phyloP scores from a whole-genome alignment of 768 basidiomycete species.

The Boletus fagicola region DNA sequence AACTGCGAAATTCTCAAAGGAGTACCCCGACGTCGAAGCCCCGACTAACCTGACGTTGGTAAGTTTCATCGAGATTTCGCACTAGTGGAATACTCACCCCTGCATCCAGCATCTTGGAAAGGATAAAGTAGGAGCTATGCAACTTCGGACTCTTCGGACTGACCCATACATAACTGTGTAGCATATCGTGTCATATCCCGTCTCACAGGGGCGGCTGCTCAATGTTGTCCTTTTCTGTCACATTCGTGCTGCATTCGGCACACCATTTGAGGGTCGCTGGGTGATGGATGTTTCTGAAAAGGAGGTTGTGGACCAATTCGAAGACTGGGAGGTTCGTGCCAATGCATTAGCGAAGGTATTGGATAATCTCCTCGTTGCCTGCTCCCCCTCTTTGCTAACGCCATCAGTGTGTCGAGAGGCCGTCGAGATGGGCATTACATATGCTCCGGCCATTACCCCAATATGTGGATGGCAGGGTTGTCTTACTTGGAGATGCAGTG shows the following conservation, averaged over 20 bases:
- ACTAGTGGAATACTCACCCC: not conserved
- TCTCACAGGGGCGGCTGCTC: conserved; percentile 36
- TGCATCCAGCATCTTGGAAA: conserved; percentile 26
- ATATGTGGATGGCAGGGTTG: conserved; percentile 40
- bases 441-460: conserved; percentile 38
- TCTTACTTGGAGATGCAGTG: conserved; percentile 51
- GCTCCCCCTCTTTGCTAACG: not conserved
- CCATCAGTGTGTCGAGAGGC: conserved; percentile 34
- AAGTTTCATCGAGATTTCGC: not conserved
- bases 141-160: not conserved
- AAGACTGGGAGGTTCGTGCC: conserved; percentile 23
- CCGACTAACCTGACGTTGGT: conserved; percentile 27
- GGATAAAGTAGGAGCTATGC: conserved; percentile 6
- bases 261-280: conserved; percentile 31
- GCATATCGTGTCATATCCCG: conserved; percentile 42
- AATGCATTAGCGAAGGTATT: conserved; percentile 14
- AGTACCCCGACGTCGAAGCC: conserved; percentile 31
- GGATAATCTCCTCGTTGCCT: not conserved
- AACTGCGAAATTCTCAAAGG: conserved; percentile 26
- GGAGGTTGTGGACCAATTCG: conserved; percentile 31
- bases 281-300: conserved; percentile 30
- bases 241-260: conserved; percentile 30
- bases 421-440: conserved; percentile 46
- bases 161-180: conserved; percentile 11
- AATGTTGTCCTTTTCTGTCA: conserved; percentile 36